Conservation (phyloP, 2,329 filamentous ascomycete genomes). For the Huntiella decipiens region DNA sequence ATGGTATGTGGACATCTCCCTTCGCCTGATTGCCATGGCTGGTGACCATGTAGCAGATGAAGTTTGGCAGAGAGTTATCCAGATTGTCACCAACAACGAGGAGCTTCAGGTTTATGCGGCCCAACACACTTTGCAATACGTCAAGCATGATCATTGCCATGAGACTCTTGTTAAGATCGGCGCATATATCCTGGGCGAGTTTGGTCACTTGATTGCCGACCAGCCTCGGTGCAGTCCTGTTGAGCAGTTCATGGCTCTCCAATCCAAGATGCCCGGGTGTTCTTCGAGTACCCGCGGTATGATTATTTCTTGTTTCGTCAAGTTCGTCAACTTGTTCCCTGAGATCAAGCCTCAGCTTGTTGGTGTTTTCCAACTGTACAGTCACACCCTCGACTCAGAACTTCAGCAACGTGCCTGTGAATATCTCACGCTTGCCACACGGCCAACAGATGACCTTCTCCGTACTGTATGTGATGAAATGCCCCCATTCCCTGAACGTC, state of each 20-base stretch:
- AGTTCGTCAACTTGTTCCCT: slow-evolving; percentile 94
- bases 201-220: slow-evolving; percentile 90
- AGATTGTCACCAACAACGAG: slow-evolving; percentile 98
- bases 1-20: slow-evolving; percentile 97
- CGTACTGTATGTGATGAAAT: slow-evolving; percentile 95
- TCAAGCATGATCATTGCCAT: slow-evolving; percentile 85
- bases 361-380: slow-evolving; percentile 78
- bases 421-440: slow-evolving; percentile 67
- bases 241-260: slow-evolving; percentile 85
- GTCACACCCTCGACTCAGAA: slow-evolving; percentile 85
- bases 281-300: slow-evolving; percentile 83
- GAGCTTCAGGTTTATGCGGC: slow-evolving; percentile 93
- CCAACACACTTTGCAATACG: slow-evolving; percentile 77
- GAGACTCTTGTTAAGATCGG: slow-evolving; percentile 97
- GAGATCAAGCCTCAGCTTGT: slow-evolving; percentile 94
- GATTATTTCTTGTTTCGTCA: slow-evolving; percentile 87
- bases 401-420: slow-evolving; percentile 93
- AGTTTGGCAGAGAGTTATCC: slow-evolving; percentile 96
- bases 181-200: slow-evolving; percentile 87
- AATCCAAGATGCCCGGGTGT: slow-evolving; percentile 73
- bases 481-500: slow-evolving; percentile 90
- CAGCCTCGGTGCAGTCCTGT: slow-evolving; percentile 85
- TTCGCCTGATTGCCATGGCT: slow-evolving; percentile 86
- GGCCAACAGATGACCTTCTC: slow-evolving; percentile 77
- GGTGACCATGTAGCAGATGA: slow-evolving; percentile 98